Evolutionary conservation across 495 filamentous ascomycete genomes (phyloP).

Genomic region (Aspergillus baeticus): DNA sequence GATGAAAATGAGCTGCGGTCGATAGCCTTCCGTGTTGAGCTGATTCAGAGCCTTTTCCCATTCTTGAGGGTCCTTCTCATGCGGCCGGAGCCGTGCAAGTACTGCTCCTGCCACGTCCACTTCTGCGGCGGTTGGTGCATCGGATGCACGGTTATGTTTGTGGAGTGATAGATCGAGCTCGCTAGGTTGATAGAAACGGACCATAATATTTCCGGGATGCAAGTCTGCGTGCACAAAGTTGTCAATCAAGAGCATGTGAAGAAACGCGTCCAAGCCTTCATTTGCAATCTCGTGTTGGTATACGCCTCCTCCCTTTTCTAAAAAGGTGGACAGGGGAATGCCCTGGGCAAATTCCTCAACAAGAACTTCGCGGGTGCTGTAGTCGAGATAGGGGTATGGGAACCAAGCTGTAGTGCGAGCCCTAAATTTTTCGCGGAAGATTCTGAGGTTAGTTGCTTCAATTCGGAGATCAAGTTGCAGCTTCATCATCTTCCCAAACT

Average conservation of each 20-base stretch:
- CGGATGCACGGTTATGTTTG: conserved; percentile 49
- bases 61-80: conserved; percentile 56
- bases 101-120: conserved; percentile 87
- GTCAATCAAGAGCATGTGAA: conserved; percentile 96
- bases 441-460: conserved; percentile 83
- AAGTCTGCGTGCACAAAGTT: conserved; percentile 99
- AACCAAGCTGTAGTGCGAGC: conserved; percentile 91
- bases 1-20: conserved; percentile 95
- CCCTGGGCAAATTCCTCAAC: conserved; percentile 96
- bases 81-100: conserved; percentile 72
- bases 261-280: conserved; percentile 95
- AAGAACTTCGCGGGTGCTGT: conserved; percentile 86
- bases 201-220: conserved; percentile 99
- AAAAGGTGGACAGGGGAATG: conserved; percentile 84
- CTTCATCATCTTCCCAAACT: conserved; percentile 99
- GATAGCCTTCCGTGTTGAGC: conserved; percentile 87
- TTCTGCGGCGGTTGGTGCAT: conserved; percentile 48
- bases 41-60: conserved; percentile 73
- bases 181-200: conserved; percentile 90
- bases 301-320: conserved; percentile 85
- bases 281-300: conserved; percentile 94
- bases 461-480: conserved; percentile 94
- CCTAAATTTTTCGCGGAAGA: conserved; percentile 90
- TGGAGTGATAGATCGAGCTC: conserved; percentile 62
- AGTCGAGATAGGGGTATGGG: conserved; percentile 88